phyloP scores from a whole-genome alignment of 148 eudicot species.

The Diospyros kaki region DNA sequence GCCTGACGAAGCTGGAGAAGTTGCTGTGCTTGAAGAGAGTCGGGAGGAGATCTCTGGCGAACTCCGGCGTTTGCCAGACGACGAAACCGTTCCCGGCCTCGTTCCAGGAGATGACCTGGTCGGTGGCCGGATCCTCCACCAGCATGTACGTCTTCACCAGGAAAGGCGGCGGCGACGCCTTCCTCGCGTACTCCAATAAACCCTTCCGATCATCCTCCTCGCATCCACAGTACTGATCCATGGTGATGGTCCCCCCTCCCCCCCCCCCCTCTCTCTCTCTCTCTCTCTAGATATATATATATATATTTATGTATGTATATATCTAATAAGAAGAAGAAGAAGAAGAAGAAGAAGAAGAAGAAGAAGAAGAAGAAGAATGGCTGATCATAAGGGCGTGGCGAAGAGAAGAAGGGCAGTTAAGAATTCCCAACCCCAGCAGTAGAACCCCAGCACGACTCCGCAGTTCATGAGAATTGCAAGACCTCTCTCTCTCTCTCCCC shows the following conservation, averaged over 20 bases:
- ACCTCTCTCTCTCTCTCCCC: conserved; percentile 6
- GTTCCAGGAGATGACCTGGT: conserved; percentile 76
- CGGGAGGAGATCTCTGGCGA: conserved; percentile 83
- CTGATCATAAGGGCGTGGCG: conserved; percentile 16
- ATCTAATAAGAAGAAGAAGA: background rate
- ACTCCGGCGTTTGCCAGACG: conserved; percentile 97
- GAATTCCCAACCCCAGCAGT: conserved; percentile 85
- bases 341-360: background rate
- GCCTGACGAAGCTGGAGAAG: conserved; percentile 97
- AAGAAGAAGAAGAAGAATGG: background rate
- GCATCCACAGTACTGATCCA: conserved; percentile 19
- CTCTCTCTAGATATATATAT: background rate
- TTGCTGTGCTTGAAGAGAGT: conserved; percentile 91
- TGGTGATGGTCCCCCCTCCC: background rate
- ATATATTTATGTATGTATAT: too few relatives aligned
- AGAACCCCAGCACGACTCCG: conserved; percentile 75
- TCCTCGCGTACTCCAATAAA: conserved; percentile 41
- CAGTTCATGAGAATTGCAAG: conserved; percentile 79
- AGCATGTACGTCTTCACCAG: conserved; percentile 82
- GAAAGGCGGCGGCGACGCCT: conserved; percentile 75
- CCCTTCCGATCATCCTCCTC: conserved; percentile 16
- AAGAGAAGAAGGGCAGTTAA: conserved; percentile 89
- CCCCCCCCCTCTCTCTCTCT: too few relatives aligned
- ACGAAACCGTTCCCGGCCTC: conserved; percentile 67
- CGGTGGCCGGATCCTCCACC: conserved; percentile 73